phyloP scores from a whole-genome alignment of 768 basidiomycete species.

The Boletellus ananas region DNA sequence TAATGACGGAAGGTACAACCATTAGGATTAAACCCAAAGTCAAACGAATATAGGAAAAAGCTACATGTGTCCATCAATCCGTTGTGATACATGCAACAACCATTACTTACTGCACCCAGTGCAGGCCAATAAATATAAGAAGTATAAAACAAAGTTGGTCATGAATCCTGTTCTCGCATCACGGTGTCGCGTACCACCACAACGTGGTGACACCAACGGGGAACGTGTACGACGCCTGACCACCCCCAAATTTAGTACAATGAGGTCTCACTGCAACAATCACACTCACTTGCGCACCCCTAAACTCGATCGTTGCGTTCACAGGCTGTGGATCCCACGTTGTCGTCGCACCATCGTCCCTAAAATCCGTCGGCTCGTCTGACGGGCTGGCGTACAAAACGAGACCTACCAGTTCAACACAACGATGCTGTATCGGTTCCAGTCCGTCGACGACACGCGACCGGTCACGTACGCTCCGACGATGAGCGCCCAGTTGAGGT shows the following conservation, averaged over 20 bases:
- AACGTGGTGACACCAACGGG: slow-evolving; percentile 67
- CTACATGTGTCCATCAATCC: no score
- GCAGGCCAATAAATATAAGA: no score
- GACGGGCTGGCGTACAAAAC: background rate
- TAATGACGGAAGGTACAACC: no score
- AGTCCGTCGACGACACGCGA: slow-evolving; percentile 50
- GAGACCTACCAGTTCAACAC: slow-evolving; percentile 60
- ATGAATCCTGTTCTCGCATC: background rate
- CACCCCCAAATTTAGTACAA: background rate
- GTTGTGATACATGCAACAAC: no score
- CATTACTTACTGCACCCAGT: background rate
- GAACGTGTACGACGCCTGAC: slow-evolving; percentile 67
- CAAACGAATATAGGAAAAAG: no score
- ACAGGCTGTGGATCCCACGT: slow-evolving; percentile 55
- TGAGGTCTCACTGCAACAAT: background rate
- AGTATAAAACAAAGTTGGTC: background rate
- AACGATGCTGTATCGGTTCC: slow-evolving; percentile 64
- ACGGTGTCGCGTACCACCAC: slow-evolving; percentile 43
- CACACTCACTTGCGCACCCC: slow-evolving; percentile 50
- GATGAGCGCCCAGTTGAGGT: slow-evolving; percentile 52
- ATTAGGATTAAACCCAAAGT: no score
- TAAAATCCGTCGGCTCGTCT: background rate
- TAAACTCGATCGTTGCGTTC: slow-evolving; percentile 58
- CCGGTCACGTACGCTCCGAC: slow-evolving; percentile 65
- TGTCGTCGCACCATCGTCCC: slow-evolving; percentile 49